A percentile compares a stretch with the other conserved stretches of the same genome.
phyloP scores from a whole-genome alignment of 2,329 filamentous ascomycete genomes.

The Drechslera avenae region DNA sequence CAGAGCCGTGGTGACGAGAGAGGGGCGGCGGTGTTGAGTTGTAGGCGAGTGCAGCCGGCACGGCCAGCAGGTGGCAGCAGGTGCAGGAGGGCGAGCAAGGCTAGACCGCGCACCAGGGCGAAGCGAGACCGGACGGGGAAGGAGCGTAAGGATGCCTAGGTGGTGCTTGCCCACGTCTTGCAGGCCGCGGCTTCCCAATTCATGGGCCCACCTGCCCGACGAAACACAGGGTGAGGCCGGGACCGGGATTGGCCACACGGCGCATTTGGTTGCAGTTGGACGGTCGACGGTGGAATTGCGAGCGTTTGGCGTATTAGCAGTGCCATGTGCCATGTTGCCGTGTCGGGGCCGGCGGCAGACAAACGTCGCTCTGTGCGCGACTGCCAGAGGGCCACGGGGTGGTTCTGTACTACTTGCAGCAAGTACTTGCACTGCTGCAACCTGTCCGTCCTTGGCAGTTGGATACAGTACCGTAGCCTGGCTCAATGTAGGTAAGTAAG shows the following conservation, averaged over 20 bases:
- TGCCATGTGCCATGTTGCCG: not conserved
- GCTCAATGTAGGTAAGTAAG: too few species aligned
- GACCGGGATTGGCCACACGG: not conserved
- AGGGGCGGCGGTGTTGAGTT: constrained; percentile 10
- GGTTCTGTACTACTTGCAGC: too few species aligned
- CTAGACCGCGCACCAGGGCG: constrained; percentile 16
- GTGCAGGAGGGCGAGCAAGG: constrained; percentile 12
- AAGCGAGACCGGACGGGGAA: constrained; percentile 24
- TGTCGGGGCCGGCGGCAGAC: not conserved
- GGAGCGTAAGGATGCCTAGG: constrained; percentile 15
- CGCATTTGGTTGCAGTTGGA: not conserved
- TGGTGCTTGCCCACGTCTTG: constrained; percentile 8
- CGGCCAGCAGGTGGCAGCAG: constrained; percentile 17
- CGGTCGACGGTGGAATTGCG: too few species aligned
- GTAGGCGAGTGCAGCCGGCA: not conserved
- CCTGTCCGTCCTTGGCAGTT: too few species aligned
- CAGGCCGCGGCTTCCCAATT: constrained; percentile 17
- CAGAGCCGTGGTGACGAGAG: not conserved
- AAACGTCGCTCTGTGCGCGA: not conserved
- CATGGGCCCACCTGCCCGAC: constrained; percentile 2
- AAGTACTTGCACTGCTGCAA: too few species aligned
- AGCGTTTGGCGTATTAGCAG: not conserved
- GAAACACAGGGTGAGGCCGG: constrained; percentile 1
- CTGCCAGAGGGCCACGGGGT: too few species aligned
- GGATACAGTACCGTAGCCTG: too few species aligned